Evolutionary conservation across 1,139 yeast species (phyloP).

Genomic region (Lodderomyces oxycetoniae): DNA sequence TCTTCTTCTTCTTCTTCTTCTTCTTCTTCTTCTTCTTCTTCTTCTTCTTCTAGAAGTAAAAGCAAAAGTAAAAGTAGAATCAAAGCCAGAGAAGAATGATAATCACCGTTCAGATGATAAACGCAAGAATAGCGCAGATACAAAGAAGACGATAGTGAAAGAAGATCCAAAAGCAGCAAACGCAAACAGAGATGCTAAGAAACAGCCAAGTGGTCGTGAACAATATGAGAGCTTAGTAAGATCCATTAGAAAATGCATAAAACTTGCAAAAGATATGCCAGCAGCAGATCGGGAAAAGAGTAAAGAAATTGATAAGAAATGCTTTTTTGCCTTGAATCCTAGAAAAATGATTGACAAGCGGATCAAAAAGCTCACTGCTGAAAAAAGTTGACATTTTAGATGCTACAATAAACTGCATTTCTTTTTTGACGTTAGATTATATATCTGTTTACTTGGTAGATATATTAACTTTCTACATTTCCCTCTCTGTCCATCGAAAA

Average conservation of each 20-base stretch:
- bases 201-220: conserved; percentile 14
- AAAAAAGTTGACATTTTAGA: not conserved
- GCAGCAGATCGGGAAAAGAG: conserved; percentile 59
- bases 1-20: too few species aligned
- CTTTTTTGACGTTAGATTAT: too few species aligned
- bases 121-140: conserved; percentile 9
- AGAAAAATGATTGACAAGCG: conserved; percentile 43
- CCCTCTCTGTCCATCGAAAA: too few species aligned
- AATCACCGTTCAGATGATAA: not conserved
- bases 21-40: too few species aligned
- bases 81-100: conserved; percentile 6
- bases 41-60: too few species aligned
- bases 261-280: conserved; percentile 35
- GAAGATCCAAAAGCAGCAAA: conserved; percentile 6
- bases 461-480: too few species aligned
- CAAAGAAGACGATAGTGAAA: conserved; percentile 8
- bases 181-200: conserved; percentile 4
- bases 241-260: conserved; percentile 48
- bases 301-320: conserved; percentile 55
- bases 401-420: not conserved
- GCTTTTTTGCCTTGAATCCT: conserved; percentile 62
- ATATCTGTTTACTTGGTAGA: too few species aligned
- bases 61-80: conserved; percentile 8
- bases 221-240: conserved; percentile 41
- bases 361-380: conserved; percentile 18